Conservation (phyloP, 192 early-diverging fungal species). For the Geranomyces michiganensis region DNA sequence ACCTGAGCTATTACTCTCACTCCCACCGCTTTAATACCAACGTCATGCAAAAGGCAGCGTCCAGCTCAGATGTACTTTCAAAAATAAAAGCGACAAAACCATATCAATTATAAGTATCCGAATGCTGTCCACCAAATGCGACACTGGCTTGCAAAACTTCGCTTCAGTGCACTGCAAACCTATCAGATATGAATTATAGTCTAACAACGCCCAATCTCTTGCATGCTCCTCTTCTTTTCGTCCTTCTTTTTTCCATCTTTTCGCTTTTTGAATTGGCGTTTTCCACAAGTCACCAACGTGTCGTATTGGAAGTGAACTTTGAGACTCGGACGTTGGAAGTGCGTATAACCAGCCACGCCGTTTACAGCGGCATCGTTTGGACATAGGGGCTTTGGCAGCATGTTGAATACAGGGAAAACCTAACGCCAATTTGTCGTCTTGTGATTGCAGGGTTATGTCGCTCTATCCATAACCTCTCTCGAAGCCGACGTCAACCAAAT, state of each 20-base stretch:
- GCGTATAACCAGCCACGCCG: background rate
- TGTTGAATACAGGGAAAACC: background rate
- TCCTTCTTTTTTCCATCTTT: background rate
- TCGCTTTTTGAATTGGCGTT: background rate
- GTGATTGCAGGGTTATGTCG: conserved; percentile 21
- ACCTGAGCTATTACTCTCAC: too few species aligned
- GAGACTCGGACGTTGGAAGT: conserved; percentile 16
- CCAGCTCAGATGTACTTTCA: conserved; percentile 9
- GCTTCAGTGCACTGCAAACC: background rate
- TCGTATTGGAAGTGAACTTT: conserved; percentile 40
- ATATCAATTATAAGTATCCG: conserved; percentile 38
- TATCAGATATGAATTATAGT: background rate
- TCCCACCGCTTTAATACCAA: too few species aligned
- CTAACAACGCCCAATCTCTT: background rate
- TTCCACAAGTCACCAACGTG: conserved; percentile 35
- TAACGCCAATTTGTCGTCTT: background rate
- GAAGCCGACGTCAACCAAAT: conserved; percentile 24
- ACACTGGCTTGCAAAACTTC: background rate
- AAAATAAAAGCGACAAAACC: conserved; percentile 21
- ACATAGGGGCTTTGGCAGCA: background rate
- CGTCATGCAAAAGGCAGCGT: conserved; percentile 22
- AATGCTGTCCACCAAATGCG: background rate
- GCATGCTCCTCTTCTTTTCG: background rate
- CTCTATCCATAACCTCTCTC: conserved; percentile 20
- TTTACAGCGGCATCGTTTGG: background rate